Evolutionary conservation across 768 basidiomycete genomes (phyloP).

Genomic region (Agaricus subrufescens): DNA sequence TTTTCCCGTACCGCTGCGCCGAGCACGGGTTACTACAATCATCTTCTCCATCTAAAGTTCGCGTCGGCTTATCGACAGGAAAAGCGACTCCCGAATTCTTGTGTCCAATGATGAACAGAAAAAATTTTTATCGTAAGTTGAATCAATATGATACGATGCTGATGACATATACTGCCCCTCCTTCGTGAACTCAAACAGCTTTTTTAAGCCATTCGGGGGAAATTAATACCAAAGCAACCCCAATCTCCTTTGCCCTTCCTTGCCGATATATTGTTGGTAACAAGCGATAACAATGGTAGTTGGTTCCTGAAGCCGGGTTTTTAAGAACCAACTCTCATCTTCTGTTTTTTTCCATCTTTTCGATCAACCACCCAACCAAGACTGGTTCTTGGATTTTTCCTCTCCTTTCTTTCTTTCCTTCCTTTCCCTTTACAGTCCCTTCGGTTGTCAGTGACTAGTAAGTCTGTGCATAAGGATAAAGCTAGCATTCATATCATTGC

Average conservation of each 20-base stretch:
- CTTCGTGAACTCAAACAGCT: neutral
- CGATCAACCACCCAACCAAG: too few species aligned
- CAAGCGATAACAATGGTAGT: neutral
- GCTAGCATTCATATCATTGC: conserved; percentile 15
- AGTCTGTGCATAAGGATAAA: too few species aligned
- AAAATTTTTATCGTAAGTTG: too few species aligned
- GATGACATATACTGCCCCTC: neutral
- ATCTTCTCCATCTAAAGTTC: neutral
- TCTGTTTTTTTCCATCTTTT: too few species aligned
- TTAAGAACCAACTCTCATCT: too few species aligned
- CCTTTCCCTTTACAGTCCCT: conserved; percentile 4
- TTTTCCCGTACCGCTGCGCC: neutral
- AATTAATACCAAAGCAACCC: conserved; percentile 10
- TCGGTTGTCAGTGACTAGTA: conserved; percentile 10
- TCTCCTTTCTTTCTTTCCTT: conserved; percentile 9
- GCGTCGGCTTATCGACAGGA: neutral
- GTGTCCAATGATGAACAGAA: too few species aligned
- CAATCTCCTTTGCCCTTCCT: neutral
- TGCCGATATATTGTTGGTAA: conserved; percentile 3
- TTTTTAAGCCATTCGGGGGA: neutral
- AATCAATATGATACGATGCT: neutral
- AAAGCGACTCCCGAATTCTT: neutral
- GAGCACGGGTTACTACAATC: neutral
- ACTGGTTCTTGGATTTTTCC: neutral
- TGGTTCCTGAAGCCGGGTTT: too few species aligned